These are phyloP conservation scores for Oryza nivara DNA, from an alignment of 176 grass and related monocot genomes.

Conservation along the genomic window DNA sequence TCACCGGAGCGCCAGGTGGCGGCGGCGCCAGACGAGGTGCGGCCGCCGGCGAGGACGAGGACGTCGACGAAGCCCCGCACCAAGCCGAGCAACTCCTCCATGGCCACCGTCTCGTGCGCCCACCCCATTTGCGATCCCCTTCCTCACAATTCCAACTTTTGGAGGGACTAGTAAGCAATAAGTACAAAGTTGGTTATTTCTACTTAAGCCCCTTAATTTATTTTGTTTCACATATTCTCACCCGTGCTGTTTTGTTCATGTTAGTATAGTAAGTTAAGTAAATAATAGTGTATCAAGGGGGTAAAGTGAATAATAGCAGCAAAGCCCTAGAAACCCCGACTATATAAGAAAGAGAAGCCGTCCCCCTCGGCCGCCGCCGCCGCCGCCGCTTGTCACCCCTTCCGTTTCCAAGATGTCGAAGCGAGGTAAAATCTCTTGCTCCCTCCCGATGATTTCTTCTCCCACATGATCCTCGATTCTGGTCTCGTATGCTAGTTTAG, in stretches of 20 bases:
- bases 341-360: conserved; percentile 46
- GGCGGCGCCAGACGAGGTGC: conserved; percentile 53
- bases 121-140: conserved; percentile 40
- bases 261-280: not conserved
- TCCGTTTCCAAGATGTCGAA: conserved; percentile 73
- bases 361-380: conserved; percentile 11
- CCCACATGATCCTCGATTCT: not conserved
- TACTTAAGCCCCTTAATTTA: not conserved
- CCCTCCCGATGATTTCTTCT: not conserved
- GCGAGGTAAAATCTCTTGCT: conserved; percentile 46
- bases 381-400: conserved; percentile 29
- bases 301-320: not conserved
- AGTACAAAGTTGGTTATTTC: not conserved
- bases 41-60: conserved; percentile 74
- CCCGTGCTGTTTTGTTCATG: not conserved
- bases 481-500: not conserved
- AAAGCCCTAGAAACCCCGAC: conserved; percentile 53
- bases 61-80: conserved; percentile 77
- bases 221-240: not conserved
- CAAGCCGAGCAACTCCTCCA: conserved; percentile 54
- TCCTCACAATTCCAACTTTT: conserved; percentile 29
- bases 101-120: conserved; percentile 49
- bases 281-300: not conserved
- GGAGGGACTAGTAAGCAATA: not conserved
- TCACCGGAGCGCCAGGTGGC: conserved; percentile 55